These are phyloP conservation scores for Claviceps sp. DNA, from an alignment of 2,329 filamentous ascomycete genomes.

Conservation along the genomic window DNA sequence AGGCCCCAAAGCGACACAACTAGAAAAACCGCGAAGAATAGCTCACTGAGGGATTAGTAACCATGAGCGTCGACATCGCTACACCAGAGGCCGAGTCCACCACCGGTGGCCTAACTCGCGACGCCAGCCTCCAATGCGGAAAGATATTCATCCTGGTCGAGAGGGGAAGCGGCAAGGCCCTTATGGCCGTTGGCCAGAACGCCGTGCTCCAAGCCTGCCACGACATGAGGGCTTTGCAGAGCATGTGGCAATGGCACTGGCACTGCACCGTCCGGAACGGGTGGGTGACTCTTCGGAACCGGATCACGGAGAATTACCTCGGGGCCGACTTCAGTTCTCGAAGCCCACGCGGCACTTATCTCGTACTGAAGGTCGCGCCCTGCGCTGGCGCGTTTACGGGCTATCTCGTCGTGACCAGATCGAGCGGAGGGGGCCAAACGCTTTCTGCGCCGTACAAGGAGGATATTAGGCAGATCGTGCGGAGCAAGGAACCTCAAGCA, in stretches of 20 bases:
- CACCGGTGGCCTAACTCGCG: background rate
- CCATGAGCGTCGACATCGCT: too few relatives aligned
- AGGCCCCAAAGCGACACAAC: too few relatives aligned
- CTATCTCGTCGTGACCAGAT: too few relatives aligned
- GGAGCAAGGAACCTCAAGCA: too few relatives aligned
- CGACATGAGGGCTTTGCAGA: background rate
- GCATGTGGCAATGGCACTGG: background rate
- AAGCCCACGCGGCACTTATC: too few relatives aligned
- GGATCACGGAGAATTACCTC: background rate
- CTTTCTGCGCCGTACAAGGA: background rate
- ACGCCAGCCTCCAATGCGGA: background rate
- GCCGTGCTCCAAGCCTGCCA: background rate
- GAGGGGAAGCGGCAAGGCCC: background rate
- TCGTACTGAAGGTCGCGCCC: too few relatives aligned
- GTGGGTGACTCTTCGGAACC: background rate
- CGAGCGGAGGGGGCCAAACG: background rate
- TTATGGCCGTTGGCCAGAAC: fast-evolving
- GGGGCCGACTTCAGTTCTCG: background rate
- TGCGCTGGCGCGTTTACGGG: background rate
- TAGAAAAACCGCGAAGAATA: too few relatives aligned
- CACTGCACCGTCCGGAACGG: fast-evolving
- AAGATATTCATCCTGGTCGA: background rate
- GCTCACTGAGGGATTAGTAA: too few relatives aligned
- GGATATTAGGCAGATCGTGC: too few relatives aligned
- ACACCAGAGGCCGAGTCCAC: too few relatives aligned